Base-by-base conservation (phyloP, 2,329 filamentous ascomycete genomes). In the Fusarium sp. region DNA sequence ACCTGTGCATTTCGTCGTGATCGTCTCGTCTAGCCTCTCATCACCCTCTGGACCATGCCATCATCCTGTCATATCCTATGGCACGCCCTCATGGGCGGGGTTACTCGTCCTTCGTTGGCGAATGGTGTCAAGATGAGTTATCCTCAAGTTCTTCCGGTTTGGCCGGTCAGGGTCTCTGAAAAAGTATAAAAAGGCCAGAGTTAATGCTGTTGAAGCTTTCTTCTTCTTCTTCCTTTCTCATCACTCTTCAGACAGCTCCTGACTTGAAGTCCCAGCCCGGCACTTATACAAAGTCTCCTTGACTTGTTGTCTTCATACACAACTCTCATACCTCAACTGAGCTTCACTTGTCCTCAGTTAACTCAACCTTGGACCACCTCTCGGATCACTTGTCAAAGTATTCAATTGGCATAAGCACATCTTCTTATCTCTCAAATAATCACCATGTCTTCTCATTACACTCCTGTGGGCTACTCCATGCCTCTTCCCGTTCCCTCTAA, bases 401-500 rank as follows among this genome's bases (percentile, higher is more conserved):
- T 47, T 42, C 59, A 61, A 53, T 67, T 71, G 67, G 68, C 61
- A 59, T 22, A 52, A 54, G 12, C 35, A 41, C 17, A 22, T 56
- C 70, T 58, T 57, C 38, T 60, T 72, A 56, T 62, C 57, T 65
- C 55, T 29, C 63, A 68, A 73, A 69, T 63, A 52, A 60, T 73
- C 84, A 87, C 79, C 81, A 92, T 93, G 90, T 86, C 87, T 79
- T 84, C 87, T 71, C 80, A 86, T 75, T 89, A 89, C 81, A 75
- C 78, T 62, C 84, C 86, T 77, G 84, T 86, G 76, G 84, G 87
- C 76, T 92, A 92, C 84, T 91, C 84, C 76, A 80, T 87, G 79
- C 84, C 90, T 83, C 82, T 91, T 81, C 83, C 88, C 66, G 86
- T 92, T 79, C 89, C 91, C 59, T 84, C 86, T 78, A 93, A 93